Base-by-base conservation (phyloP, 495 filamentous ascomycete species). In the Copromyces sp. region DNA sequence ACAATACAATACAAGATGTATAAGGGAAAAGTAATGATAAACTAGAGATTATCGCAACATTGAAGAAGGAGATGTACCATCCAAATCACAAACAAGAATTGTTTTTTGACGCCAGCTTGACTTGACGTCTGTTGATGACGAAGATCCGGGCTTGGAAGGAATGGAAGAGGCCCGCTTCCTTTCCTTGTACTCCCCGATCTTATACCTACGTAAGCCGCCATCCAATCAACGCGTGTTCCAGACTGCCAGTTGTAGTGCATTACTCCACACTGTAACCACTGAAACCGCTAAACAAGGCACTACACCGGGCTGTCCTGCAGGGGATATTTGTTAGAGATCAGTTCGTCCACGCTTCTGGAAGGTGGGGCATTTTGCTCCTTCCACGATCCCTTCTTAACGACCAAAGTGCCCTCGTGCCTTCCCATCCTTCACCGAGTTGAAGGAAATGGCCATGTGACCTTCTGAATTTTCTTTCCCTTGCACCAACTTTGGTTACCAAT, bases 21-120 rank as follows among this genome's bases (percentile, higher is more conserved):
- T 61, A 16, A 35, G 29, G 9, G 4, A 70, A 38, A 59, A 17
- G 40, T 39, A 24, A 61, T 53, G 70, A 70, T 29, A 8, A 29
- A 74, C 65, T 68, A 29, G 40, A 40, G 42, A 24, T 40, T 32
- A 75, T 65, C 42, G 69, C 32, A 32, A 68, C 59, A 70, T 69
- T 8, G 35, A 42, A 39, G n/a, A 72, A 16, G 45, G 5, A 72
- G 59, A 5, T 17, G 12, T 24, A 32, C 32, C 69, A 59, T 74
- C 70, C 53, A 35, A 61, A 35, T 75, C 29, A 70, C 59, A 70
- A 20, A 9, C 14, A 38, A 12, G 29, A 12, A 35, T 32, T 73
- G 11, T 69, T 69, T 39, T 39, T 53, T 53, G 74, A 75, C 47
- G 69, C 72, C 72, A 74, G 70, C 41, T 61, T 69, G 72, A 69